These are phyloP conservation scores for Elsinoe ampelina DNA, from an alignment of 2,329 filamentous ascomycete genomes.

Conservation along the genomic window DNA sequence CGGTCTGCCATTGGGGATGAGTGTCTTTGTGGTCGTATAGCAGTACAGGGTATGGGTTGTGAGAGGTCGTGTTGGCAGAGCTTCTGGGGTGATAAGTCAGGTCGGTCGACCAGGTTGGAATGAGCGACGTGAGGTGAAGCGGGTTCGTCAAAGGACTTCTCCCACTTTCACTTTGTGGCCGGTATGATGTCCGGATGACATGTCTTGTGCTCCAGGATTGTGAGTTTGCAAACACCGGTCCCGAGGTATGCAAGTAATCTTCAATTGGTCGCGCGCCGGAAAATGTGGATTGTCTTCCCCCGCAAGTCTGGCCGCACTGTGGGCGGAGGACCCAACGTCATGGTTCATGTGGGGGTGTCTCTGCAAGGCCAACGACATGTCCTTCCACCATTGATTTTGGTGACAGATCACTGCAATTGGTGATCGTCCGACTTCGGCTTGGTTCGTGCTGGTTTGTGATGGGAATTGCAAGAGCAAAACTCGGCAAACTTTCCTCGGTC, in stretches of 20 bases:
- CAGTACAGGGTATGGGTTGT: conserved; percentile 10
- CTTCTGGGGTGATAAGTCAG: no score
- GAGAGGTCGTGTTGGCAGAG: no score
- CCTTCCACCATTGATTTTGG: not conserved
- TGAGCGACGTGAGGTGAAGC: no score
- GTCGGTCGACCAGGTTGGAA: no score
- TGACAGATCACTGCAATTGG: not conserved
- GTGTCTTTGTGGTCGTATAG: conserved; percentile 14
- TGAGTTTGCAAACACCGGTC: not conserved
- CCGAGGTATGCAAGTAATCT: not conserved
- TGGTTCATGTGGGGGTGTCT: not conserved
- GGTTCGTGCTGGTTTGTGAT: not conserved
- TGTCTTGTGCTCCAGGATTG: not conserved
- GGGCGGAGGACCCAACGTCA: not conserved
- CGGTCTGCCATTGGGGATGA: conserved; percentile 14
- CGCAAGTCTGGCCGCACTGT: not conserved
- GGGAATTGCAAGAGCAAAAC: no score
- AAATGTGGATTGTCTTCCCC: conserved; percentile 1
- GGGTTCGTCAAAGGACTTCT: no score
- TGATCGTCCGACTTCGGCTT: conserved; percentile 11
- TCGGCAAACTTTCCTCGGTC: not conserved
- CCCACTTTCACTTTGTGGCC: not conserved
- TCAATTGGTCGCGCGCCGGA: not conserved
- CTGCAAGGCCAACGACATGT: not conserved
- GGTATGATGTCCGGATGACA: not conserved